Conservation (phyloP, 1,139 yeast species). For the Hyphopichia khmerensis region DNA sequence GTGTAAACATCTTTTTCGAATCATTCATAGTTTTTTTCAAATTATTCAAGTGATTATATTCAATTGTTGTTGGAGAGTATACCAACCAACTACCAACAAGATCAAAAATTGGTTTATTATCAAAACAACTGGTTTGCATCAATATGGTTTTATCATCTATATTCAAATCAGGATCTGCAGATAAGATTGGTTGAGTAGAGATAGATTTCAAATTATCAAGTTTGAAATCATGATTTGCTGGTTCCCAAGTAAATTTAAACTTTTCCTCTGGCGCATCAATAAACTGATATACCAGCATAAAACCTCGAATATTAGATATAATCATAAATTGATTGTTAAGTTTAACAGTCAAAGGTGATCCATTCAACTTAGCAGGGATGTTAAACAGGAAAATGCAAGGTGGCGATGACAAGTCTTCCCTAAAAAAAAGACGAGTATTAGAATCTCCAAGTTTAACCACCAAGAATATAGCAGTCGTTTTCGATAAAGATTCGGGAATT, state of each 20-base stretch:
- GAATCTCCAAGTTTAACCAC: neutral
- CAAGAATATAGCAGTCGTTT: neutral
- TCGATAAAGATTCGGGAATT: neutral
- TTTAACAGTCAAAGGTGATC: conserved; percentile 14
- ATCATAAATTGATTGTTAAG: conserved; percentile 19
- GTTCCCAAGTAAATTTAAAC: neutral
- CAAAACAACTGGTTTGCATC: conserved; percentile 36
- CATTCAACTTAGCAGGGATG: neutral
- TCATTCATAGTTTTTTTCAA: conserved; percentile 4
- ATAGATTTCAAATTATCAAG: conserved; percentile 23
- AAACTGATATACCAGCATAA: conserved; percentile 9
- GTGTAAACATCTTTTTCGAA: conserved; percentile 26
- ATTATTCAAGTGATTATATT: conserved; percentile 29
- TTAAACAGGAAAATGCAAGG: neutral
- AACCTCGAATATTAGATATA: conserved; percentile 25
- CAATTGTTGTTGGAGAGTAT: conserved; percentile 43
- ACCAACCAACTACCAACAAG: conserved; percentile 52
- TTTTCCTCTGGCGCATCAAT: neutral
- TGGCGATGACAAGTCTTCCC: too few species aligned
- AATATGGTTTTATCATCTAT: conserved; percentile 20
- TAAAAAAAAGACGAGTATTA: too few species aligned
- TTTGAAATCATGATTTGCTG: conserved; percentile 19
- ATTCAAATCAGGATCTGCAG: conserved; percentile 11
- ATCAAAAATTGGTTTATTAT: conserved; percentile 47
- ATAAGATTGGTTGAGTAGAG: conserved; percentile 24